Conservation (phyloP, 345 rosid species). For the Pugionium dolabratum region DNA sequence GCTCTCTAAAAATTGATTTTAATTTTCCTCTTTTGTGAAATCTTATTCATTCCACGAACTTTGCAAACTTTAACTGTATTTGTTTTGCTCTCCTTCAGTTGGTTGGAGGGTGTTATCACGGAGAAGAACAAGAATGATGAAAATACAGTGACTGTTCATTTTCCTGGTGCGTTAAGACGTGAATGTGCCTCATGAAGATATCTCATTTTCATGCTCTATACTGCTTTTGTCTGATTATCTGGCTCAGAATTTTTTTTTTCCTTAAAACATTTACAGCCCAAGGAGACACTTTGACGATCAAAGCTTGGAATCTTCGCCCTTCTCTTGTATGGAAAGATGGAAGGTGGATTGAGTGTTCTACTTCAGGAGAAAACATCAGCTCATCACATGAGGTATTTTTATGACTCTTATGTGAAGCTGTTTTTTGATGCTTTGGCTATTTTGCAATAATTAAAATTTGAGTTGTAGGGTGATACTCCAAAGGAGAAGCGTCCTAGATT, state of each 20-base stretch:
- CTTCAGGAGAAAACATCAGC: slow-evolving; percentile 43
- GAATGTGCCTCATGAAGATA: slow-evolving; percentile 23
- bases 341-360: slow-evolving; percentile 83
- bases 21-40: neutral
- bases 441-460: slow-evolving; percentile 25
- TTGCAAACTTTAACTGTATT: slow-evolving; percentile 16
- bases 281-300: slow-evolving; percentile 58
- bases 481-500: slow-evolving; percentile 73
- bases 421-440: slow-evolving; percentile 14
- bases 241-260: slow-evolving; percentile 6
- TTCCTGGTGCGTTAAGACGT: slow-evolving; percentile 58
- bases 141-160: slow-evolving; percentile 59
- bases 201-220: slow-evolving; percentile 5
- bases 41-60: neutral
- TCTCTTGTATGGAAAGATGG: slow-evolving; percentile 86
- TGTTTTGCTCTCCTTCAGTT: slow-evolving; percentile 52
- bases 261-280: slow-evolving; percentile 48
- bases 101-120: slow-evolving; percentile 91
- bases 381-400: slow-evolving; percentile 57
- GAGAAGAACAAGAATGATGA: slow-evolving; percentile 87
- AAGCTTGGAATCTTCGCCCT: slow-evolving; percentile 86
- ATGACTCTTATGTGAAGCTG: slow-evolving; percentile 11
- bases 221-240: slow-evolving; percentile 5
- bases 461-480: slow-evolving; percentile 82
- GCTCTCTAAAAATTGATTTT: neutral